Evolutionary conservation across 805 yeast genomes (phyloP).

Genomic region (Teunomyces cretensis): DNA sequence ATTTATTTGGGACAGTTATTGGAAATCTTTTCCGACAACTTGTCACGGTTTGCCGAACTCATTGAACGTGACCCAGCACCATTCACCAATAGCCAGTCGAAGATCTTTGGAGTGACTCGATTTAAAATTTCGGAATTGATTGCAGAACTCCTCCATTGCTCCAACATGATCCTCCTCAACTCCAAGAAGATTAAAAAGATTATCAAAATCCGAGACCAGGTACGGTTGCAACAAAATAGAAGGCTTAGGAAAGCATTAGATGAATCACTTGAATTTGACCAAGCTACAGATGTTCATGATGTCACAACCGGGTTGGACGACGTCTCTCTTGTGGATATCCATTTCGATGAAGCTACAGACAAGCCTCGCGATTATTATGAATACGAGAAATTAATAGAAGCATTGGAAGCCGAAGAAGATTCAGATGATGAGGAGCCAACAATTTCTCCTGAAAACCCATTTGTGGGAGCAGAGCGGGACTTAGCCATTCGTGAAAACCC

Average conservation of each 20-base stretch:
- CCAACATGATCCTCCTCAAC: constrained; percentile 92
- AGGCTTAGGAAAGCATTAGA: constrained; percentile 45
- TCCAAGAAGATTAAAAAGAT: constrained; percentile 70
- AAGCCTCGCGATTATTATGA: constrained; percentile 20
- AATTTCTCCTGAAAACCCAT: constrained; percentile 43
- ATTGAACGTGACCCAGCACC: constrained; percentile 40
- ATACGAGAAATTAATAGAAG: constrained; percentile 18
- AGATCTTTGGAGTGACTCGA: constrained; percentile 84
- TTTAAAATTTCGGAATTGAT: constrained; percentile 88
- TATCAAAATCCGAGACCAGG: constrained; percentile 65
- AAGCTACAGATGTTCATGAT: constrained; percentile 17
- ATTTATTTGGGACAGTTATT: constrained; percentile 87
- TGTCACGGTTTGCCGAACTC: constrained; percentile 67
- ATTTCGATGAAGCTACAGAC: constrained; percentile 20
- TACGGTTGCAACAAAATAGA: constrained; percentile 45
- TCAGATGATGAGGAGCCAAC: constrained; percentile 47
- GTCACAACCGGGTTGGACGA: constrained; percentile 40
- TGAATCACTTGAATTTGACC: constrained; percentile 20
- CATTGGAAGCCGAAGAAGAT: constrained; percentile 30
- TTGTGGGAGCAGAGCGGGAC: constrained; percentile 38
- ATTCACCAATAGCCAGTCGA: constrained; percentile 13
- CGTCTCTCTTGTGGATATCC: constrained; percentile 36
- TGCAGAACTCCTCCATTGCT: constrained; percentile 93
- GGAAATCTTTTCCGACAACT: constrained; percentile 68
- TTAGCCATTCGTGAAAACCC: constrained; percentile 47